These are phyloP conservation scores for Oryza punctata DNA, from an alignment of 176 grass and related monocot species.

Conservation along the genomic window DNA sequence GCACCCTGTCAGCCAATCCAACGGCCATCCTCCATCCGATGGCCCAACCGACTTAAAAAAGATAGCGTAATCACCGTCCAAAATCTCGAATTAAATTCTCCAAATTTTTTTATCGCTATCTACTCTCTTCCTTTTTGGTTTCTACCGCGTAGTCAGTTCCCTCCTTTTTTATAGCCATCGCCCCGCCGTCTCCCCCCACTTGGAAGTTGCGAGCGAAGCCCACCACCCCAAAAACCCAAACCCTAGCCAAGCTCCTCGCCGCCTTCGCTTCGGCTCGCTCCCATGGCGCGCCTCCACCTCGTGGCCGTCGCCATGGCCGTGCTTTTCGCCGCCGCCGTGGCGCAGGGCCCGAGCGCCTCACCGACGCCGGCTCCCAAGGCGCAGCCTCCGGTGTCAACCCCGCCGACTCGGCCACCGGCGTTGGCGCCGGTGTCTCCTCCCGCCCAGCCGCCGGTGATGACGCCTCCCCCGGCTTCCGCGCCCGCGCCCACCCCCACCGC, in stretches of 20 bases:
- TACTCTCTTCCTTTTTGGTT: neutral
- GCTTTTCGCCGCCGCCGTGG: slow-evolving; percentile 21
- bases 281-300: slow-evolving; percentile 46
- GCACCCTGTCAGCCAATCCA: neutral
- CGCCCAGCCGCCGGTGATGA: neutral
- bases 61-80: neutral
- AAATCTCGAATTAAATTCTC: neutral
- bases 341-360: slow-evolving; percentile 40
- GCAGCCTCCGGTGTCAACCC: slow-evolving; percentile 15
- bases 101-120: neutral
- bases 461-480: slow-evolving; percentile 3
- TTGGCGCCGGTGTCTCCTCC: neutral
- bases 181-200: slow-evolving; percentile 3
- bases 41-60: neutral
- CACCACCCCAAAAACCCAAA: slow-evolving; percentile 41
- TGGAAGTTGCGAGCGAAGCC: neutral
- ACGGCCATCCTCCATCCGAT: neutral
- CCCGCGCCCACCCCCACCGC: neutral
- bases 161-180: slow-evolving; percentile 32
- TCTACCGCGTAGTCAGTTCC: neutral
- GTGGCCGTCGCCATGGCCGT: slow-evolving; percentile 27
- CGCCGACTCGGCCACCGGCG: neutral
- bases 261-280: too few species aligned
- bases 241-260: slow-evolving; percentile 23
- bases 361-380: slow-evolving; percentile 31